Conservation (phyloP, 148 eudicot species). For the Arctostaphylos glauca region DNA sequence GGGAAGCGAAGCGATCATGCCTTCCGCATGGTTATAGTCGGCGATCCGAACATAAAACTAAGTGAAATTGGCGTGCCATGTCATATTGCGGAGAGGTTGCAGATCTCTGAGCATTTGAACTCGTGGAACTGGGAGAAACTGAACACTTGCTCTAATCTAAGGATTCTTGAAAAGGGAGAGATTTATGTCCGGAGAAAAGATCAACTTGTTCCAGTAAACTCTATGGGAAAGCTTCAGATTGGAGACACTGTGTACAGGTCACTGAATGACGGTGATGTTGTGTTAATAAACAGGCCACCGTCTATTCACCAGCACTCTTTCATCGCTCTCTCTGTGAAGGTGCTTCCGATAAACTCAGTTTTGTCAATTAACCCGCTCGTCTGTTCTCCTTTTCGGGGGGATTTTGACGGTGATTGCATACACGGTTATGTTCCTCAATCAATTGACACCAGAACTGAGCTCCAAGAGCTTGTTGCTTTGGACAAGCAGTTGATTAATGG, state of each 20-base stretch:
- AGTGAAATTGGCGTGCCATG: constrained; percentile 78
- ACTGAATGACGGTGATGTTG: constrained; percentile 72
- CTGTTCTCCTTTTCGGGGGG: constrained; percentile 87
- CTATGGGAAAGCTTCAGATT: constrained; percentile 50
- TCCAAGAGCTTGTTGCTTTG: constrained; percentile 78
- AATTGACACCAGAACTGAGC: constrained; percentile 67
- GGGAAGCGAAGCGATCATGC: constrained; percentile 76
- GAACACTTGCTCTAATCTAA: constrained; percentile 42
- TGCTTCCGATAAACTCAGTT: constrained; percentile 69
- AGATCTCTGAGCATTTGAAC: constrained; percentile 61
- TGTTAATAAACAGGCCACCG: constrained; percentile 90
- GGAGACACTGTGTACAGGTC: constrained; percentile 74
- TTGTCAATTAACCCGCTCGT: constrained; percentile 76
- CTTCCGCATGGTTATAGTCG: constrained; percentile 85
- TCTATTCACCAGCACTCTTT: constrained; percentile 90
- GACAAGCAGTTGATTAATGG: constrained; percentile 63
- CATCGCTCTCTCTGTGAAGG: constrained; percentile 66
- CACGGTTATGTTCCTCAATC: constrained; percentile 93
- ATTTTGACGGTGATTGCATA: constrained; percentile 93
- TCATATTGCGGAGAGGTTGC: constrained; percentile 69
- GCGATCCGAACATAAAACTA: constrained; percentile 71
- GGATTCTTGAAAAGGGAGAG: constrained; percentile 57
- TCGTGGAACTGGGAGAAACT: constrained; percentile 66
- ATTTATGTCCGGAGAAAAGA: constrained; percentile 62
- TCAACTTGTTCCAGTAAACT: constrained; percentile 37